A percentile compares a stretch with the other conserved stretches of the same genome.
These are phyloP conservation scores for Nitzschia sp. DNA, from an alignment of 108 stramenopile species.

Conservation along the genomic window DNA sequence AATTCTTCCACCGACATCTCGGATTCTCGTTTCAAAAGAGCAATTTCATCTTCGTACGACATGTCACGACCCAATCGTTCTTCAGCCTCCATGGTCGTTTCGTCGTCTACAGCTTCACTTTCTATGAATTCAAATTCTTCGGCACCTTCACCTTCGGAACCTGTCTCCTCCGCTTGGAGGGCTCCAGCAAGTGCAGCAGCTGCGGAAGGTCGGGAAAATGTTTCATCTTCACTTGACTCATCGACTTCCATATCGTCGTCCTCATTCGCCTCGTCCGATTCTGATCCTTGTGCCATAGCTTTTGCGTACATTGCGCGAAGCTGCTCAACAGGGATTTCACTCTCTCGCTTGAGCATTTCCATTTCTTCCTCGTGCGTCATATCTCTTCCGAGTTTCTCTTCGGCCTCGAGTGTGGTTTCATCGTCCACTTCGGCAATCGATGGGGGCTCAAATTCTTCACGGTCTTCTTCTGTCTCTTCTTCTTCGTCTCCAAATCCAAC, in stretches of 20 bases:
- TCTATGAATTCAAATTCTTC: constrained; percentile 12
- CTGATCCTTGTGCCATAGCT: neutral
- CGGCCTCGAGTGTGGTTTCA: constrained; percentile 66
- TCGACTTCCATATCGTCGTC: constrained; percentile 46
- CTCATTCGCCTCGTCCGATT: neutral
- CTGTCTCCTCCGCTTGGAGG: neutral
- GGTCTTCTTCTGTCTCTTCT: constrained; percentile 36
- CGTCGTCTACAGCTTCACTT: constrained; percentile 51
- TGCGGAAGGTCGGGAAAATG: neutral
- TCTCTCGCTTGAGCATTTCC: constrained; percentile 48
- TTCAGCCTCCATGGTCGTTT: constrained; percentile 76
- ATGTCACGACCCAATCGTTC: constrained; percentile 70
- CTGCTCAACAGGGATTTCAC: constrained; percentile 67
- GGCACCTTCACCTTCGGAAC: constrained; percentile 10
- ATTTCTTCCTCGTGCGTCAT: constrained; percentile 67
- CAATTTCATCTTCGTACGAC: constrained; percentile 67
- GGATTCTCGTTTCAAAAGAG: constrained; percentile 58
- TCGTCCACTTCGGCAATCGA: constrained; percentile 60
- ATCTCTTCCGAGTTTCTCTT: constrained; percentile 62
- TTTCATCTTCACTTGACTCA: constrained; percentile 32
- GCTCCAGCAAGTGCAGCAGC: neutral
- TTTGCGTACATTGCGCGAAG: constrained; percentile 56
- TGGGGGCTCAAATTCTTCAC: constrained; percentile 51
- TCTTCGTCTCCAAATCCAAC: constrained; percentile 29
- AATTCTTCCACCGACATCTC: constrained; percentile 82